phyloP scores from a whole-genome alignment of 345 rosid genomes.

The Raphanus sativus region DNA sequence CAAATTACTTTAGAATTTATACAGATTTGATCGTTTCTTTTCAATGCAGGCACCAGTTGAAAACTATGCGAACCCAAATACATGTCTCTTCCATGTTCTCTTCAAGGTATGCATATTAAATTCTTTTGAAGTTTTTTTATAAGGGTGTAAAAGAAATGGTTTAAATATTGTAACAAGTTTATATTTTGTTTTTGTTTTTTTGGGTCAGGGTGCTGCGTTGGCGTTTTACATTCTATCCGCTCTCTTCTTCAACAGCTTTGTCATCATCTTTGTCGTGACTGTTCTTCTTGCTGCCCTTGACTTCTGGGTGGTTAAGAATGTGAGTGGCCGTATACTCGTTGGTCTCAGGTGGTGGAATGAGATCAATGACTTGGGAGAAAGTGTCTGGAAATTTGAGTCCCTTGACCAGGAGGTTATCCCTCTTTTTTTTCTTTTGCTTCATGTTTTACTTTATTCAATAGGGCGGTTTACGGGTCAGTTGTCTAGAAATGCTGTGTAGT shows the following conservation, averaged over 20 bases:
- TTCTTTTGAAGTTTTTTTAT: not conserved
- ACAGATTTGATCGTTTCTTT: not conserved
- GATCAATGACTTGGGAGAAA: conserved; percentile 94
- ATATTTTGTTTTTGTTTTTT: too few relatives aligned
- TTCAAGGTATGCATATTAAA: conserved; percentile 58
- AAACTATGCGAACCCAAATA: conserved; percentile 93
- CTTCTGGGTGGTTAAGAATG: conserved; percentile 99
- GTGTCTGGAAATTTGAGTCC: conserved; percentile 96
- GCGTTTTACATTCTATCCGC: conserved; percentile 94
- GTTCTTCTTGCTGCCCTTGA: conserved; percentile 94
- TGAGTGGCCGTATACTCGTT: conserved; percentile 96
- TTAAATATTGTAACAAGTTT: too few relatives aligned
- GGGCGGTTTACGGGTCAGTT: not conserved
- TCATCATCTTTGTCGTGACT: conserved; percentile 94
- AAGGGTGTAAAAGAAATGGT: too few relatives aligned
- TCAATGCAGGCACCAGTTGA: conserved; percentile 75
- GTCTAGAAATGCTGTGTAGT: not conserved
- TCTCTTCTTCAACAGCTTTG: conserved; percentile 83
- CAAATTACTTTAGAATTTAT: not conserved
- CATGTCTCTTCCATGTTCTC: conserved; percentile 88
- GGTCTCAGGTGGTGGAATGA: conserved; percentile 99
- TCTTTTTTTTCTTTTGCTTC: not conserved
- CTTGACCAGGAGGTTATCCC: conserved; percentile 92
- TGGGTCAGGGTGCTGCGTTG: conserved; percentile 86
- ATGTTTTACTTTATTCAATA: not conserved